Percentiles rank a stretch among this genome's conserved stretches.
Evolutionary conservation across 2,329 filamentous ascomycete genomes (phyloP).

Genomic region (Chaetomium strumarium): DNA sequence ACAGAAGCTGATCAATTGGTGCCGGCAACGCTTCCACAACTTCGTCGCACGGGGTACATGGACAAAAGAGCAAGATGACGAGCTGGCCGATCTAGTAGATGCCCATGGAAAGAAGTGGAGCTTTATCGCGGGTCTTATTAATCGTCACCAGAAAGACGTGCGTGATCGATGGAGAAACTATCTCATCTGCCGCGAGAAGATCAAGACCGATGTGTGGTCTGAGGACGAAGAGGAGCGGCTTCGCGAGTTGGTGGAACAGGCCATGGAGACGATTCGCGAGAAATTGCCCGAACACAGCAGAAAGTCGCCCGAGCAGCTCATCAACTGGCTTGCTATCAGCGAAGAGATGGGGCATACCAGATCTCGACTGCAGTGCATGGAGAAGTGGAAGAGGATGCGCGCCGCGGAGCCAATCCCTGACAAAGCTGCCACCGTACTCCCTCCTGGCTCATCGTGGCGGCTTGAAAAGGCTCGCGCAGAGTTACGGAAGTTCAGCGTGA

Average conservation of each 20-base stretch:
- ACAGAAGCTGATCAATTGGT: constrained; percentile 49
- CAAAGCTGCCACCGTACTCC: constrained; percentile 14
- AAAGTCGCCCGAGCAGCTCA: constrained; percentile 44
- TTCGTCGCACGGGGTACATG: constrained; percentile 55
- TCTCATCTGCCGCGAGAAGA: constrained; percentile 50
- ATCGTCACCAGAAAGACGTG: constrained; percentile 59
- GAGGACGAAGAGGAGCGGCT: constrained; percentile 53
- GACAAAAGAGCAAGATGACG: constrained; percentile 53
- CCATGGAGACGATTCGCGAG: constrained; percentile 43
- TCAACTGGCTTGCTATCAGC: constrained; percentile 63
- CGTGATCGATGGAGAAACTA: constrained; percentile 67
- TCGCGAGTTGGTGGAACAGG: constrained; percentile 45
- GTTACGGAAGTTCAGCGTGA: constrained; percentile 36
- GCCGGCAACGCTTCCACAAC: constrained; percentile 60
- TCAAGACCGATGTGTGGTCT: constrained; percentile 52
- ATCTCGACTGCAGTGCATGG: constrained; percentile 60
- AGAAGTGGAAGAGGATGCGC: constrained; percentile 57
- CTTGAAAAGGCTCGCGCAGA: constrained; percentile 39
- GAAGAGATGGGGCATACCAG: constrained; percentile 55
- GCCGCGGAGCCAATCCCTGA: constrained; percentile 24
- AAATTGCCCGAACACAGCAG: constrained; percentile 29
- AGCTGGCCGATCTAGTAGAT: constrained; percentile 43
- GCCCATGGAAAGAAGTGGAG: constrained; percentile 54
- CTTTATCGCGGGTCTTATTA: constrained; percentile 54
- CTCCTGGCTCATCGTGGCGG: constrained; percentile 34